Evolutionary conservation across 2,329 filamentous ascomycete genomes (phyloP), one percentile per base, ranked within the genome.

Genomic region (Coniosporium tulheliwenetii): DNA sequence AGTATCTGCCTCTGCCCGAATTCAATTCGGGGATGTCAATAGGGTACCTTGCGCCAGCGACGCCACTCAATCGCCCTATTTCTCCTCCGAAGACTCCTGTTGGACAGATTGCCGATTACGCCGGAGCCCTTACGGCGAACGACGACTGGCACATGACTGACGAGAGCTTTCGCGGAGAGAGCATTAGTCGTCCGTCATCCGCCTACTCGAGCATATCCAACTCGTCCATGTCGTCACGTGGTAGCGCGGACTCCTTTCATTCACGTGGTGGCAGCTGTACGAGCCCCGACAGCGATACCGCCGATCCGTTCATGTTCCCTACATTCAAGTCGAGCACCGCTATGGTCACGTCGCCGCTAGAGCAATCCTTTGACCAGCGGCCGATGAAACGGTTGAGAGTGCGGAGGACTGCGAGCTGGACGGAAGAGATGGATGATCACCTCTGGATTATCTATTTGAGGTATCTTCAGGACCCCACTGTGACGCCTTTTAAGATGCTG

Each of bases 401-500:
- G 31, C 58, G 56, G 39, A 59, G 56, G 36, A 52, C 50, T 52
- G 54, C 58, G 5, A 62, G 57, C 34, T 80, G 75, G 69, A 77
- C 70, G 5, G 60, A 69, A 36, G 73, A 76, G 39, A 79, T 78
- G 74, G 76, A 80, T 52, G 67, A 72, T 42, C 76, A 80, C 51
- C 58, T 80, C 30, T 79, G 76, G 75, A 71, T 75, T 52, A 76
- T 73, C 8, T 80, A 78, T 56, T 72, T 77, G 59, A 64, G 68
- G 40, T 79, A 78, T 52, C 61, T 79, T n/a, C 72, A 76, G 45
- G 75, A 79, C 53, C 76, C 76, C 14, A 75, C 71, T 3, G 68
- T 79, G 38, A 80, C 76, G 1, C 76, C 76, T 0, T 79, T 79
- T 64, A 79, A 79, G 52, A 76, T 74, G 59, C 65, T 78, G 1